Percentiles rank a stretch among this genome's conserved stretches.
Evolutionary conservation across 1,139 yeast genomes (phyloP).

Genomic region (Diutina neorugosa): DNA sequence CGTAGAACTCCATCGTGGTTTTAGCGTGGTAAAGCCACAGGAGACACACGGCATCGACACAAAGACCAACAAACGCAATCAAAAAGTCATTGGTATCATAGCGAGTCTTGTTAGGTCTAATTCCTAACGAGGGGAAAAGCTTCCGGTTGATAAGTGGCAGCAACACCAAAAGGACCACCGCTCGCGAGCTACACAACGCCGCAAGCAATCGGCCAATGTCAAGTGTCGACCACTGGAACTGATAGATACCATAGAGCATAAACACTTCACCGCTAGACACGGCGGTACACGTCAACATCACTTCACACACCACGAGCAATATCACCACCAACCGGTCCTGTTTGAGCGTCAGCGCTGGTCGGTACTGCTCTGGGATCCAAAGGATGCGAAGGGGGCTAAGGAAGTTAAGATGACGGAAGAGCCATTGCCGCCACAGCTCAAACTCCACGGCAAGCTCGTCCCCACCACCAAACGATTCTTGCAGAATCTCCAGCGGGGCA

Average conservation of each 20-base stretch:
- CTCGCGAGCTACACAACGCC: conserved; percentile 33
- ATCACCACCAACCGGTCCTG: conserved; percentile 23
- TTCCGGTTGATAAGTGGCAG: conserved; percentile 22
- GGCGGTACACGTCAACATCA: conserved; percentile 25
- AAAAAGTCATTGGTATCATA: conserved; percentile 45
- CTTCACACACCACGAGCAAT: conserved; percentile 35
- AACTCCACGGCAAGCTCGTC: not conserved
- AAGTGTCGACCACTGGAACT: conserved; percentile 47
- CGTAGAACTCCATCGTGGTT: conserved; percentile 6
- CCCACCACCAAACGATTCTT: not conserved
- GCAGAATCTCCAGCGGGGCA: not conserved
- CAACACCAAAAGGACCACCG: conserved; percentile 20
- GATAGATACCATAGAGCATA: conserved; percentile 46
- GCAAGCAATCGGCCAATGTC: conserved; percentile 52
- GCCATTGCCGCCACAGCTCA: not conserved
- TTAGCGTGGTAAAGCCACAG: conserved; percentile 11
- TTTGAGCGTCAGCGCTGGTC: conserved; percentile 9
- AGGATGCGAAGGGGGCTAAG: conserved; percentile 36
- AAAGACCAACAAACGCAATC: conserved; percentile 12
- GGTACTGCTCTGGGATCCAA: conserved; percentile 25
- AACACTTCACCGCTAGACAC: conserved; percentile 31
- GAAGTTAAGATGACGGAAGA: conserved; percentile 12
- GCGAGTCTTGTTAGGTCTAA: conserved; percentile 23
- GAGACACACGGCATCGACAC: conserved; percentile 32
- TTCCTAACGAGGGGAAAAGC: conserved; percentile 17